Percentiles rank a stretch among this genome's conserved stretches.
phyloP scores from a whole-genome alignment of 169 alveolate genomes.

The Perkinsus marinus region DNA sequence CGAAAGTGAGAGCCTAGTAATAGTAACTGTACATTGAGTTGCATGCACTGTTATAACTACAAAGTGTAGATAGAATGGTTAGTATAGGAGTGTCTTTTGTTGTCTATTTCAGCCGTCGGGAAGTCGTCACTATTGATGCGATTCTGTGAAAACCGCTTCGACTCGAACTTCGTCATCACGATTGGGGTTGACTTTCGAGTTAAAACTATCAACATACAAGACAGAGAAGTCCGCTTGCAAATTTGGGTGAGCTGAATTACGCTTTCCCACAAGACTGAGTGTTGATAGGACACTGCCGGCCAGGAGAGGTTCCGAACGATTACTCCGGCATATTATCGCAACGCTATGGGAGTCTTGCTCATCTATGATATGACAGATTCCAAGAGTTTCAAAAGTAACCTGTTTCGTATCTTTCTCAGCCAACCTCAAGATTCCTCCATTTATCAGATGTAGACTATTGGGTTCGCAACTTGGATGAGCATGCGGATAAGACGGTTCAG shows the following conservation, averaged over 20 bases:
- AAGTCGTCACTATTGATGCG: constrained; percentile 8
- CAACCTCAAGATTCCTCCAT: not conserved
- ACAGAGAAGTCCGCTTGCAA: constrained; percentile 63
- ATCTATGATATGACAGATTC: constrained; percentile 71
- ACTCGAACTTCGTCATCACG: constrained; percentile 47
- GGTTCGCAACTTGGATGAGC: constrained; percentile 75
- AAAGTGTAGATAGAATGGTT: too few species aligned
- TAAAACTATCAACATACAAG: constrained; percentile 64
- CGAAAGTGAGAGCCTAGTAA: too few species aligned
- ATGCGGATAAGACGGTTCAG: constrained; percentile 67
- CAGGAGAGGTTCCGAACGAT: constrained; percentile 80
- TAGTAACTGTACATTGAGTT: too few species aligned
- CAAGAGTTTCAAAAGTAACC: constrained; percentile 15
- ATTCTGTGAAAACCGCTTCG: constrained; percentile 3
- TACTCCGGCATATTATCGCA: constrained; percentile 81
- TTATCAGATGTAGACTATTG: constrained; percentile 67
- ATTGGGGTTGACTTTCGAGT: constrained; percentile 66
- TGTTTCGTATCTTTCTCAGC: not conserved
- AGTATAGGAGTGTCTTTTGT: too few species aligned
- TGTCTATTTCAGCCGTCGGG: not conserved
- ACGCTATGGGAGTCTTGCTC: constrained; percentile 80
- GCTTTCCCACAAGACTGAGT: not conserved
- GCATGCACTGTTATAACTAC: too few species aligned
- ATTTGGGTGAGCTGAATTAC: constrained; percentile 29
- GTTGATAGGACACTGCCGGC: constrained; percentile 83